Conservation (phyloP, 2,329 filamentous ascomycete genomes). For the Cercospora sp. region DNA sequence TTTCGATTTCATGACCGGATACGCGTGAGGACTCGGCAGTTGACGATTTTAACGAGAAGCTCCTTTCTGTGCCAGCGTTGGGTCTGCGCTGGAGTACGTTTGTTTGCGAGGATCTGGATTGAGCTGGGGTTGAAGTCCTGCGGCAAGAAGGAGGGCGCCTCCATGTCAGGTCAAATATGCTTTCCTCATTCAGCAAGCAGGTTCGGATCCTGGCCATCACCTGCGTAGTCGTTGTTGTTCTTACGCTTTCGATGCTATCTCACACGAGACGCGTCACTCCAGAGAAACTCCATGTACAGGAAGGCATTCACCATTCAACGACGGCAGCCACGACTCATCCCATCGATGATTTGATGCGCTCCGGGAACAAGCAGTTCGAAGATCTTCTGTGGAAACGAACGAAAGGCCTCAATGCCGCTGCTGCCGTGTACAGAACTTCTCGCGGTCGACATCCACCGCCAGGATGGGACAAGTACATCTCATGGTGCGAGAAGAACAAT, state of each 20-base stretch:
- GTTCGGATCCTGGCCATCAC: background rate
- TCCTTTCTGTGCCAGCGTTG: background rate
- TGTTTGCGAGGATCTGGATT: background rate
- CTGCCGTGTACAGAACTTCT: background rate
- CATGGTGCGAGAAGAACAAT: slow-evolving; percentile 34
- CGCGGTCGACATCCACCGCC: slow-evolving; percentile 12
- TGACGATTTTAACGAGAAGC: background rate
- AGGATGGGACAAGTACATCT: slow-evolving; percentile 39
- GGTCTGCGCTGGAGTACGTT: background rate
- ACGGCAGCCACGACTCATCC: background rate
- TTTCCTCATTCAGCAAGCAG: background rate
- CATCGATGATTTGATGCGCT: background rate
- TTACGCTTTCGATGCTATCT: background rate
- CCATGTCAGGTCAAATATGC: background rate
- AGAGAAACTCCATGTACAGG: background rate
- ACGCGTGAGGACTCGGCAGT: background rate
- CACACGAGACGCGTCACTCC: background rate
- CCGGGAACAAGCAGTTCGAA: background rate
- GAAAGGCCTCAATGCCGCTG: background rate
- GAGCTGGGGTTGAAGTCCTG: background rate
- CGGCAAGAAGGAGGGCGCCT: background rate
- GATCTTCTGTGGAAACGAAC: background rate
- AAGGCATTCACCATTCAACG: background rate
- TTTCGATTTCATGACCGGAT: background rate
- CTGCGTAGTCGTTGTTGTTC: background rate